Evolutionary conservation across 140 eudicot genomes (phyloP).

Genomic region (Flaveria floridana): DNA sequence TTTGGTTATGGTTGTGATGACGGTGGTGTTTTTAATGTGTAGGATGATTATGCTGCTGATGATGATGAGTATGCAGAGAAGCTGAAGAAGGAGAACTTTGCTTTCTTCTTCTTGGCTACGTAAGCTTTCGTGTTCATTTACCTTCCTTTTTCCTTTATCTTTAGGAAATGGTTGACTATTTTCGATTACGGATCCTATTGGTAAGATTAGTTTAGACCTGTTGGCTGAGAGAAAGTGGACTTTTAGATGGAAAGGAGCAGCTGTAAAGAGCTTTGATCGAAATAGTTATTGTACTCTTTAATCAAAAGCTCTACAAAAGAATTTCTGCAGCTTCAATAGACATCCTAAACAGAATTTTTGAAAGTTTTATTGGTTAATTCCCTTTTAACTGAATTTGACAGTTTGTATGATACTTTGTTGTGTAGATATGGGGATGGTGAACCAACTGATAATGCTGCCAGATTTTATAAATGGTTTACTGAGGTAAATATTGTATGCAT

Average conservation of each 20-base stretch:
- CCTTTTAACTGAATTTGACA: constrained; percentile 7
- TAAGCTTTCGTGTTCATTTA: constrained; percentile 38
- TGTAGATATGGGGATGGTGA: constrained; percentile 98
- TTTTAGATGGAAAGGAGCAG: constrained; percentile 14
- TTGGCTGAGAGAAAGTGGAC: constrained; percentile 3
- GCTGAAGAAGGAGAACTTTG: constrained; percentile 70
- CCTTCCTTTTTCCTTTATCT: neutral
- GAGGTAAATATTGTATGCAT: constrained; percentile 57
- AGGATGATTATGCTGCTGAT: constrained; percentile 98
- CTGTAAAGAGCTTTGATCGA: constrained; percentile 4
- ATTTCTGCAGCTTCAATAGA: neutral
- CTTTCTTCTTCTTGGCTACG: constrained; percentile 90
- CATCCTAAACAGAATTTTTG: constrained; percentile 6
- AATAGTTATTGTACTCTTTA: neutral
- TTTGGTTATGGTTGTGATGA: constrained; percentile 16
- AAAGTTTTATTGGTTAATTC: neutral
- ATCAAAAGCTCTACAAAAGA: neutral
- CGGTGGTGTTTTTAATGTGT: neutral
- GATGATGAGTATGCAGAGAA: constrained; percentile 84
- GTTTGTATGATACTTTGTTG: constrained; percentile 22
- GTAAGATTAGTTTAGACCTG: neutral
- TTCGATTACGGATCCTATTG: neutral
- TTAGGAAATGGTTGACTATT: neutral
- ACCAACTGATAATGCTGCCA: constrained; percentile 97
- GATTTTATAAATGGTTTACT: constrained; percentile 86